These are phyloP conservation scores for Detonula confervacea DNA, from an alignment of 352 stramenopile genomes.

Conservation along the genomic window DNA sequence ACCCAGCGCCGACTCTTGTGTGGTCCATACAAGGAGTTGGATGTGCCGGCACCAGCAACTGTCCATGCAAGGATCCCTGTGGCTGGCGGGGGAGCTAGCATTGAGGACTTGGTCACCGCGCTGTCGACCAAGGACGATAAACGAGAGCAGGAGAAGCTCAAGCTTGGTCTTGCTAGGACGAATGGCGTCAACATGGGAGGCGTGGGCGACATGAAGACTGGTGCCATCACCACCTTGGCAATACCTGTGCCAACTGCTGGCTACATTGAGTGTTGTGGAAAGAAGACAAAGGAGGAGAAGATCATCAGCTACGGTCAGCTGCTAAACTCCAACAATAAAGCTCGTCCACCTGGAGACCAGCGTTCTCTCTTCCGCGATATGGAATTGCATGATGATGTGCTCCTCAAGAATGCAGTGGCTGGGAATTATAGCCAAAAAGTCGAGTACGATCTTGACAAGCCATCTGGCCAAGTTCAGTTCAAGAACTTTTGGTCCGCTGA, in stretches of 20 bases:
- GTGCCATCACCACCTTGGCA: background rate
- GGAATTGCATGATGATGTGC: background rate
- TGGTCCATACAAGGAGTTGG: background rate
- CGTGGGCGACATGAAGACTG: background rate
- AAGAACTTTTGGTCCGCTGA: background rate
- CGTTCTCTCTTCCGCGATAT: background rate
- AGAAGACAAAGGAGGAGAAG: too few relatives aligned
- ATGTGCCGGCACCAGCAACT: background rate
- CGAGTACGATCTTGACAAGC: background rate
- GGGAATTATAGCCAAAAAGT: background rate
- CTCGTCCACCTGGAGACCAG: background rate
- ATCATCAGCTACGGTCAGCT: background rate
- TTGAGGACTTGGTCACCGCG: background rate
- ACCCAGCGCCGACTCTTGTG: background rate
- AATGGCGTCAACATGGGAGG: background rate
- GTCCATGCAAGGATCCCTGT: background rate
- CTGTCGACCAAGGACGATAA: background rate
- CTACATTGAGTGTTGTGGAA: background rate
- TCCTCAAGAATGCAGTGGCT: background rate
- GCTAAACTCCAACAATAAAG: background rate
- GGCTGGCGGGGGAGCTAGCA: background rate
- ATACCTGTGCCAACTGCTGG: background rate
- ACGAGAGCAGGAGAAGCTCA: background rate
- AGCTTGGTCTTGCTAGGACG: background rate
- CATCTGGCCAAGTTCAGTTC: background rate